A percentile compares a stretch with the other conserved stretches of the same genome.
These are phyloP conservation scores for Cercospora sp. DNA, from an alignment of 2,329 filamentous ascomycete species.

Conservation along the genomic window DNA sequence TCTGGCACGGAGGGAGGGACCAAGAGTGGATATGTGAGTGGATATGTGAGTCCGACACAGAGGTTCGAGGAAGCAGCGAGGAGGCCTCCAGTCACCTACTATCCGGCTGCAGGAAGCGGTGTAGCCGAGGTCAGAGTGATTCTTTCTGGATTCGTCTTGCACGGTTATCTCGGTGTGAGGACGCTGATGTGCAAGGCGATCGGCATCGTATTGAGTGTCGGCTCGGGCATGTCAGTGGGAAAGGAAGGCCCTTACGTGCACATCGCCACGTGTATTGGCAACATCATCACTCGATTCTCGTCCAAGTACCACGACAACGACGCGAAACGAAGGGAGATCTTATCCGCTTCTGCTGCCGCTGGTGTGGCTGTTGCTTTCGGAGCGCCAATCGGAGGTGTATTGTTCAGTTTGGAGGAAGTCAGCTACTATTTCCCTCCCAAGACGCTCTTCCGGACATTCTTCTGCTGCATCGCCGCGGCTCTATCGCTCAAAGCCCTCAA, in stretches of 20 bases:
- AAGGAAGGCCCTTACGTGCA: conserved; percentile 98
- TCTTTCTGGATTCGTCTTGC: conserved; percentile 93
- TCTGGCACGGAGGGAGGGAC: conserved; percentile 43
- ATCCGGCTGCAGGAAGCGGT: conserved; percentile 91
- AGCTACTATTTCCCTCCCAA: conserved; percentile 97
- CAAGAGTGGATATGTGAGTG: conserved; percentile 33
- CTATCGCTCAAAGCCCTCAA: conserved; percentile 92
- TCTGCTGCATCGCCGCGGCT: conserved; percentile 90
- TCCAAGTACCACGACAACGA: conserved; percentile 92
- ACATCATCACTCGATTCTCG: conserved; percentile 92
- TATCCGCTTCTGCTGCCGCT: conserved; percentile 89
- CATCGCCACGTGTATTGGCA: conserved; percentile 91
- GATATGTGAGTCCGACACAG: conserved; percentile 42
- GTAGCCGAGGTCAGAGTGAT: conserved; percentile 98
- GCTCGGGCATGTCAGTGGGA: conserved; percentile 87
- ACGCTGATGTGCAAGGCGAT: conserved; percentile 83
- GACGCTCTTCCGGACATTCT: conserved; percentile 95
- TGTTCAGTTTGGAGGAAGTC: conserved; percentile 94
- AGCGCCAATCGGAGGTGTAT: conserved; percentile 81
- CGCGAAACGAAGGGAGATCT: conserved; percentile 85
- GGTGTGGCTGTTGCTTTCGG: conserved; percentile 95
- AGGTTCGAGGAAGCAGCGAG: conserved; percentile 42
- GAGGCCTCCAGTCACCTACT: conserved; percentile 81
- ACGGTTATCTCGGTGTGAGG: conserved; percentile 87
- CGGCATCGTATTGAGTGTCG: conserved; percentile 81